Base-by-base conservation (phyloP, 371 early-diverging fungal species). In the Mucor plumbeus region DNA sequence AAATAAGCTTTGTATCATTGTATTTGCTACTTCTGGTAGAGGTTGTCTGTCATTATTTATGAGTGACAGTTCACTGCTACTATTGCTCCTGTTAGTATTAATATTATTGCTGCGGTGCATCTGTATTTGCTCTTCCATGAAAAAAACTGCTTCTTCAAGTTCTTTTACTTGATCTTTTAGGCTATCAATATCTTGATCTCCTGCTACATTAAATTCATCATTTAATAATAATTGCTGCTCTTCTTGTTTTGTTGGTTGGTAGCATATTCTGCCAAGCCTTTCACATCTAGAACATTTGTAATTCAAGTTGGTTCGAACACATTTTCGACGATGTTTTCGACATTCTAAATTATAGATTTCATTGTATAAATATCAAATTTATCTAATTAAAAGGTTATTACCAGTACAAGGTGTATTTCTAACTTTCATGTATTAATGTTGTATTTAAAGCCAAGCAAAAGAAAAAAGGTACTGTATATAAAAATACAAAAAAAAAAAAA, bases 301-400 rank as follows among this genome's bases (percentile, higher is more conserved):
- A 21, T n/a, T 9, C 8, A 48, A 19, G 4, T 21, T 19, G 36
- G 38, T 33, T 13, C 57, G 65, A 15, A 65, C 58, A 15, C 70
- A 70, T 58, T 65, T 65, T 19, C 70, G 65, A 41, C 70, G 70
- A 10, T 65, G 56, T 19, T 41, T 48, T 50, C 70, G 65, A 41
- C 70, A 70, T 58, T 70, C 70, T 70, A 59, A 26, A 26, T 26
- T 3, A 26, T 1, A 1, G 26, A 26, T 8, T 17, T 19, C 9
- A 9, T 2, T 3, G 5, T 47, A 47, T 33, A 53, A 17, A 31
- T 26, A 53, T 26, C 3, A 26, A 26, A 26, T 26, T 1, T 26
- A 1, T 26, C 6, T 0, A 53, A 26, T 5, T 53, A 10, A 17
- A 26, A 50, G 11, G 3, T 13, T 21, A 11, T 53, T 53, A 43